Base-by-base conservation (phyloP, 2,329 filamentous ascomycete species). In the Thielaviopsis ethacetica region DNA sequence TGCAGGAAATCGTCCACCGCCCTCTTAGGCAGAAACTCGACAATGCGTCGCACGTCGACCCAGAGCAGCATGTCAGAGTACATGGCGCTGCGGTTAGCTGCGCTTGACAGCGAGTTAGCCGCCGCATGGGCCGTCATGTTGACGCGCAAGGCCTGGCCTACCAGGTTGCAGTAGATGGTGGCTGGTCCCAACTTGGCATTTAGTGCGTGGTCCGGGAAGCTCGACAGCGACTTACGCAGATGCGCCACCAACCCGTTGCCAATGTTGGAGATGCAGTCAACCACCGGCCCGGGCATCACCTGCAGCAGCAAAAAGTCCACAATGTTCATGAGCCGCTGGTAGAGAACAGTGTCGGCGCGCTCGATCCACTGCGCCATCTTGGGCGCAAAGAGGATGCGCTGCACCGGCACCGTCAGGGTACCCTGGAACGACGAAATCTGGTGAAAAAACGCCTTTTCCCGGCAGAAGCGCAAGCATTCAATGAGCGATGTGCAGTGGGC, bases 401-500 rank as follows among this genome's bases (percentile, higher is more conserved):
- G 90, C 2, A 97, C 91, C 5, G 93, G 93, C 71, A 96, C 94
- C 0, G 93, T 98, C 66, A 98, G 80, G 1, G 91, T 97, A 59
- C 93, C 93, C 67, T 95, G 89, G 69, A 98, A 97, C 0, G 91
- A 93, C 5, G 87, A 91, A 69, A 94, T 95, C 17, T 96, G 80
- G 64, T 94, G 88, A 69, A 95, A 95, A 69, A 98, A 95, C 6
- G 90, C 91, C 72, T 95, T 95, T 70, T 96, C 89, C 68, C 93
- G 94, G 76, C 91, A 96, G 70, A 88, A 97, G 30, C 93, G 86
- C 62, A 98, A 90, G 65, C 89, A 91, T 71, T 98, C 93, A 34
- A 98, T 86, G 5, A 98, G 79, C 0, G 91, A 96, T 15, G 93
- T 96, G 69, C 91, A 95, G 68, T 97, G 91, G 2, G 91, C 93